Evolutionary conservation across 257 asterid genomes (phyloP), one percentile per base, ranked within the genome.

Genomic region (Solanum virginianum): DNA sequence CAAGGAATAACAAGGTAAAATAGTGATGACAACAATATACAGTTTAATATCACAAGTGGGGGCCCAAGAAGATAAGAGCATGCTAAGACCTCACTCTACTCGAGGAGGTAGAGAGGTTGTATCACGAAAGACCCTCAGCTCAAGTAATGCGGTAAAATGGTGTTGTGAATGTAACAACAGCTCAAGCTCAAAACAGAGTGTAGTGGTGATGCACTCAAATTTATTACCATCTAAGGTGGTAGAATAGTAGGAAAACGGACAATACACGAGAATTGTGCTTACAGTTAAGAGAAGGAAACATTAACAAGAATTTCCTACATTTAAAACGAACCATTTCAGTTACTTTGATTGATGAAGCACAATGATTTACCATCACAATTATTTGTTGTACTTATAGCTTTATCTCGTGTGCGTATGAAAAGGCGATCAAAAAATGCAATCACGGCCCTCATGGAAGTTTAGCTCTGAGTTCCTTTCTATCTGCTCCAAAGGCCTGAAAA

Each of bases 401-500:
- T 85, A 89, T 87, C 87, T 84, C 85, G 69, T 60, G 89, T 85
- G 88, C 68, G 74, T 83, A 80, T 87, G 55, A 63, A 66, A 22
- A 80, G 32, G 80, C 1, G 59, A 10, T 74, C 54, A 66, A 69
- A 20, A 53, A 51, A 62, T 13, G 80, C 53, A n/a, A 36, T 13
- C 2, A 47, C 15, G 17, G 83, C 20, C 72, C 83, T 96, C 93
- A 96, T n/a, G 99, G 98, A 87, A 96, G 98, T 71, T 80, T 88
- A 8, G 93, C 88, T 89, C 97, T 93, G 81, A 96, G 62, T 86
- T 94, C 98, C 89, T 93, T 96, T 88, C 96, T 91, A 88, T 94
- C 98, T 57, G 97, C 95, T 90, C 99, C 98, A 82, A 86, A 95
- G 2, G 97, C 87, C 99, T 96, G 97, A 87, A 88, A 68, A 86